phyloP scores from a whole-genome alignment of 345 rosid genomes.

The Eucalyptus pumila region DNA sequence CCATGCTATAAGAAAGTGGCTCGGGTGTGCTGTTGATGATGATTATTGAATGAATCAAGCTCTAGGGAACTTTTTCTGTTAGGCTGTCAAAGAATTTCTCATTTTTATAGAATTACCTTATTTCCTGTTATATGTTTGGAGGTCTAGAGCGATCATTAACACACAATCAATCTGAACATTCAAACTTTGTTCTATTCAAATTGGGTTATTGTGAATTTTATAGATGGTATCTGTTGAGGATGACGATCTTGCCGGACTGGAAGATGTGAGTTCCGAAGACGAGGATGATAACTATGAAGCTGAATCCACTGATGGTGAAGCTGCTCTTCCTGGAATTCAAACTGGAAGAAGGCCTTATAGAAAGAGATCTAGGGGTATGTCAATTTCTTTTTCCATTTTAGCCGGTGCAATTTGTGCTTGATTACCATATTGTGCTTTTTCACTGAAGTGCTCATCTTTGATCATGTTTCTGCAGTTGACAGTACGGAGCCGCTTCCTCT shows the following conservation, averaged over 20 bases:
- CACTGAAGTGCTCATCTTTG: not conserved
- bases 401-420: not conserved
- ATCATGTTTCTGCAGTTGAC: constrained; percentile 32
- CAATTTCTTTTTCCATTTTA: not conserved
- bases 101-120: not conserved
- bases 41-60: not conserved
- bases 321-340: constrained; percentile 59
- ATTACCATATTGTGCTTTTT: not conserved
- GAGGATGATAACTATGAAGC: constrained; percentile 98
- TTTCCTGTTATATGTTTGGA: not conserved
- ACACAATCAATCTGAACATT: not conserved
- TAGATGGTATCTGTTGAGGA: constrained; percentile 98
- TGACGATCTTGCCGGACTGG: constrained; percentile 98
- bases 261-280: constrained; percentile 93
- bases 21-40: not conserved
- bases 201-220: constrained; percentile 1
- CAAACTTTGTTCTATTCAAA: not conserved
- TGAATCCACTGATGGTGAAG: constrained; percentile 74
- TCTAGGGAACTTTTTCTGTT: not conserved
- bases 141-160: not conserved
- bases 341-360: constrained; percentile 62
- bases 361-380: constrained; percentile 70
- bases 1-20: not conserved
- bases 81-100: not conserved
- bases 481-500: constrained; percentile 68